Percentiles rank a stretch among this genome's conserved stretches.
Evolutionary conservation across 371 early-diverging fungal genomes (phyloP).

Genomic region (Rhizomucor pusillus): DNA sequence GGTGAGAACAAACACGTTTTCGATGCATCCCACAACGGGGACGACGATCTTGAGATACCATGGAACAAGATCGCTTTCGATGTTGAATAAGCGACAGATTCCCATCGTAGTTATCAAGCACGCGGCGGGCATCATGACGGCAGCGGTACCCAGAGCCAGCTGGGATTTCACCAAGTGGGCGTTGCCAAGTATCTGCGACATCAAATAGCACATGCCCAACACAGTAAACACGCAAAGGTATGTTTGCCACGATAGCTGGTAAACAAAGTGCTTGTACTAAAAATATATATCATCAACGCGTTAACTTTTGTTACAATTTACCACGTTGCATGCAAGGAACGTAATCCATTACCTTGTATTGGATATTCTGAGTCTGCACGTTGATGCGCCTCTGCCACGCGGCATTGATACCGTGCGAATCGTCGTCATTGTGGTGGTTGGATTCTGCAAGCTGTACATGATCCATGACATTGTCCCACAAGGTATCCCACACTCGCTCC

Average conservation of each 20-base stretch:
- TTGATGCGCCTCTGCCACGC: slow-evolving; percentile 22
- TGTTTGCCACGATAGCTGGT: slow-evolving; percentile 10
- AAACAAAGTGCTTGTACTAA: slow-evolving; percentile 15
- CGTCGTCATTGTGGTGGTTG: neutral
- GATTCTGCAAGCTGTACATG: neutral
- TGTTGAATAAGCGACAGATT: slow-evolving; percentile 17
- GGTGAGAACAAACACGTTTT: slow-evolving; percentile 71
- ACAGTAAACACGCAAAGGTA: slow-evolving; percentile 44
- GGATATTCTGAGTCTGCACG: slow-evolving; percentile 15
- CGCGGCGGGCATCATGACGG: slow-evolving; percentile 41
- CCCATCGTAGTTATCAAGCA: slow-evolving; percentile 27
- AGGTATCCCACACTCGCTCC: slow-evolving; percentile 38
- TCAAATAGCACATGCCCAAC: slow-evolving; percentile 57
- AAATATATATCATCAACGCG: neutral
- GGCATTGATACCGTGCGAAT: neutral
- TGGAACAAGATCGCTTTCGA: slow-evolving; percentile 12
- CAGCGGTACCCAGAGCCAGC: slow-evolving; percentile 65
- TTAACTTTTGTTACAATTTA: neutral
- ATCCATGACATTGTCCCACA: slow-evolving; percentile 30
- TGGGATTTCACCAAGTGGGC: slow-evolving; percentile 72
- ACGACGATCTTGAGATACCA: slow-evolving; percentile 66
- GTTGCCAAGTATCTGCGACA: slow-evolving; percentile 56
- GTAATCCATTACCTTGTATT: slow-evolving; percentile 28
- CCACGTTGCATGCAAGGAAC: neutral
- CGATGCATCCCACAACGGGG: slow-evolving; percentile 66